Conservation (phyloP, 2,329 filamentous ascomycete genomes). For the Leptographium wingfieldii region DNA sequence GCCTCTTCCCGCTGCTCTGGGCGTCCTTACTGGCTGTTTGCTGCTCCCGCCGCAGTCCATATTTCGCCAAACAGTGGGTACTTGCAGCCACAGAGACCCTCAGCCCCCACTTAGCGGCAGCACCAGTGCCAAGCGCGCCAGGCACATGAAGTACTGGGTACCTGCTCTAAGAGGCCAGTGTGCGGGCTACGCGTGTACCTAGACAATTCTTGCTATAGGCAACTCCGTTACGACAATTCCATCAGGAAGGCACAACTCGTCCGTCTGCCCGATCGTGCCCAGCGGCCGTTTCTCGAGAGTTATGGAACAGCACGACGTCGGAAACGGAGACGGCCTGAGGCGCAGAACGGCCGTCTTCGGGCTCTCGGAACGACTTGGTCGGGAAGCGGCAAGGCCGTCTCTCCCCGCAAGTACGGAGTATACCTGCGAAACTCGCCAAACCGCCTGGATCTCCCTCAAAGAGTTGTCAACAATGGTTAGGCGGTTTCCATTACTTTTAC, state of each 20-base stretch:
- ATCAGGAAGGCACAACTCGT: not conserved
- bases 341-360: not conserved
- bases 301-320: not conserved
- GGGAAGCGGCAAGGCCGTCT: not conserved
- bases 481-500: too few species aligned
- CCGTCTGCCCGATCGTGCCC: not conserved
- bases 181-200: not conserved
- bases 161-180: not conserved
- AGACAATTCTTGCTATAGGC: not conserved
- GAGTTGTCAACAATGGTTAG: not conserved
- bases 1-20: not conserved
- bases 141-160: not conserved
- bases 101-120: constrained; percentile 1
- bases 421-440: not conserved
- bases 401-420: not conserved
- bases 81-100: not conserved
- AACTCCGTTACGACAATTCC: not conserved
- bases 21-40: not conserved
- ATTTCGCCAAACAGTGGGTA: not conserved
- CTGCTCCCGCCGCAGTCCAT: not conserved
- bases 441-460: too few species aligned
- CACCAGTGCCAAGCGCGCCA: not conserved
- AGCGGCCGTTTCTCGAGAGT: not conserved
- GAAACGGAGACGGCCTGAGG: not conserved
- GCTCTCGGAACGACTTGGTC: not conserved